Base-by-base conservation (phyloP, 495 filamentous ascomycete species). In the Tuber aestivum region DNA sequence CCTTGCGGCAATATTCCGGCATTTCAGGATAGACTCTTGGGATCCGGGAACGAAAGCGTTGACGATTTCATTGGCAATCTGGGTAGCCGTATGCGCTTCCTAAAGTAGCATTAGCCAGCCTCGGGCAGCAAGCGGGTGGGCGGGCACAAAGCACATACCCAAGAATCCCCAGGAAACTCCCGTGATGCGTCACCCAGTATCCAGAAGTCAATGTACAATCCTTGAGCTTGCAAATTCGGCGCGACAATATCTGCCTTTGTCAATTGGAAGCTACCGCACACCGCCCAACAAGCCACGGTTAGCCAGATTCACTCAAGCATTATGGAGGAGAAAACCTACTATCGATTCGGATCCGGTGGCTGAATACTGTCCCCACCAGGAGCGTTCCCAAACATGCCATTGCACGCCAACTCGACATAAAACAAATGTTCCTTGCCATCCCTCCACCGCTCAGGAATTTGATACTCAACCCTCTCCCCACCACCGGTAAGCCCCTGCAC, bases 391-490 rank as follows among this genome's bases (percentile, higher is more conserved):
- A 98, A 97, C 95, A 99, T 99, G 80, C 90, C 90, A 84, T 99
- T 99, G 84, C 95, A 98, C 21, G 95, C 95, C 92, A 99, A 97
- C 85, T 99, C 95, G 76, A 99, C 90, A 83, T 97, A 99, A 77
- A 98, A 92, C 14, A 86, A 88, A 83, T 99, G 95, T 77, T 92
- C 88, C 83, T 94, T 90, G 12, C 94, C 95, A 81, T 98, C 93
- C 81, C 89, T 79, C 84, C 87, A 97, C 41, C 86, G 87, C 32
- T 92, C 86, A 2, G 95, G 94, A 69, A 99, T 87, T 48, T 97
- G 89, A 93, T 94, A 99, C 84, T 97, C 93, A 32, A 89, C 88
- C 69, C 95, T 87, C 80, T 99, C 95, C 61, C 93, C 93, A 48
- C 91, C 91, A n/a, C 95, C 95, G 8, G 95, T 97, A 77, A 99